These are phyloP conservation scores for Rhizopogon vesiculosus DNA, from an alignment of 768 basidiomycete species.

Conservation along the genomic window DNA sequence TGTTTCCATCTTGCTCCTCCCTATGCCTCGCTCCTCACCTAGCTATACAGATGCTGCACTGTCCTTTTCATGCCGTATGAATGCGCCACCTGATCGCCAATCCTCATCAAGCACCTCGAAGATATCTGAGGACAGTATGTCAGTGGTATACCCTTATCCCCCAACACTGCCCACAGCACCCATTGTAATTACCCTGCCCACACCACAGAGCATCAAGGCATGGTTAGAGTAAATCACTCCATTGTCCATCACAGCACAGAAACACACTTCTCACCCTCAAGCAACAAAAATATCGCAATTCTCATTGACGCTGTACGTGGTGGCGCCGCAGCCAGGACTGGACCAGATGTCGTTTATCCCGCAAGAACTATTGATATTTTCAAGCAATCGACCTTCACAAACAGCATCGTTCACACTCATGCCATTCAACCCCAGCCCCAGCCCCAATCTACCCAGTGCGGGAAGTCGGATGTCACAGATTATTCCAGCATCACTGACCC, in stretches of 20 bases:
- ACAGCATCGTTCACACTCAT: conserved; percentile 60
- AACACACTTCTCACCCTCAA: conserved; percentile 4
- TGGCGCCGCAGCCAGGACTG: conserved; percentile 20
- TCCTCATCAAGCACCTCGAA: conserved; percentile 14
- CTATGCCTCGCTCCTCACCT: conserved; percentile 41
- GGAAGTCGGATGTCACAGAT: conserved; percentile 14
- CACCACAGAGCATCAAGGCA: conserved; percentile 28
- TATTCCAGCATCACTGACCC: conserved; percentile 30
- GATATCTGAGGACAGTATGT: conserved; percentile 22
- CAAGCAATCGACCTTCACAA: conserved; percentile 47
- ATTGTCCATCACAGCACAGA: background rate
- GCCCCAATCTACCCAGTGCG: conserved; percentile 7
- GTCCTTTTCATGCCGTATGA: conserved; percentile 49
- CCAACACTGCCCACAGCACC: conserved; percentile 43
- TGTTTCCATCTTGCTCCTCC: conserved; percentile 49
- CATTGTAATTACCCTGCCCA: conserved; percentile 27
- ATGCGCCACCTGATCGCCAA: conserved; percentile 19
- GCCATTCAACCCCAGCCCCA: conserved; percentile 8
- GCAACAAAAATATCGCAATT: conserved; percentile 41
- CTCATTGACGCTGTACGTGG: conserved; percentile 45
- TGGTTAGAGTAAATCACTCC: conserved; percentile 19
- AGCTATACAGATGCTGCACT: conserved; percentile 49
- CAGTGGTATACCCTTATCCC: conserved; percentile 50
- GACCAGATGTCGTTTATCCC: conserved; percentile 41
- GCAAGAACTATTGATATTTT: conserved; percentile 45